These are phyloP conservation scores for Rubia balearica DNA, from an alignment of 305 asterid species.

Conservation along the genomic window DNA sequence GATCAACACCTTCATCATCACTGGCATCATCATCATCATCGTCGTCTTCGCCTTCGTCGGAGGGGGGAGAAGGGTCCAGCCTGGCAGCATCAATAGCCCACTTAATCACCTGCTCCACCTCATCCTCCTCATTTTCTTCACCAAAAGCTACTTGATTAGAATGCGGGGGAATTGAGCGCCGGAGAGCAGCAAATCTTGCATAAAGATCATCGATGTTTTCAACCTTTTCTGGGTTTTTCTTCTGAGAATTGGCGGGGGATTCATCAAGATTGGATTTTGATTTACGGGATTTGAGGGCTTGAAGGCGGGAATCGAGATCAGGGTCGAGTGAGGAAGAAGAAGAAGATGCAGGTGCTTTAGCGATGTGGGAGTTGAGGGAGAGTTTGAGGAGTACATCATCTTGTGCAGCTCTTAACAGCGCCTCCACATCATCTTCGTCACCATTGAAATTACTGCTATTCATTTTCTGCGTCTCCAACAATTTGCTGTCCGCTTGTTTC, in stretches of 20 bases:
- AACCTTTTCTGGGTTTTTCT: slow-evolving; percentile 12
- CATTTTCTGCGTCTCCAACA: neutral
- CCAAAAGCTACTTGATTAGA: neutral
- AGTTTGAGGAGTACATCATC: slow-evolving; percentile 62
- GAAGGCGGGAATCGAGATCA: slow-evolving; percentile 69
- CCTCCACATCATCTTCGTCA: slow-evolving; percentile 45
- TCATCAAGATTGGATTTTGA: slow-evolving; percentile 10
- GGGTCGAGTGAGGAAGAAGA: slow-evolving; percentile 39
- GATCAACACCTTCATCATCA: slow-evolving; percentile 10
- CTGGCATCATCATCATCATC: slow-evolving; percentile 6
- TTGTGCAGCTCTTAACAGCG: slow-evolving; percentile 57
- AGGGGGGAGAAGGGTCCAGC: slow-evolving; percentile 68
- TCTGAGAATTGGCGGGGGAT: neutral
- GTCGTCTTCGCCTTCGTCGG: slow-evolving; percentile 23
- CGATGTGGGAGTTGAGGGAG: slow-evolving; percentile 48
- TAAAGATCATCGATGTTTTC: slow-evolving; percentile 38
- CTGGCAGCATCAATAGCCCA: slow-evolving; percentile 90
- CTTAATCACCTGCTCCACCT: slow-evolving; percentile 63
- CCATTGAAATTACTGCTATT: slow-evolving; percentile 6
- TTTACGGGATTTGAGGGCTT: slow-evolving; percentile 40
- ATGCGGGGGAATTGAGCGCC: slow-evolving; percentile 30
- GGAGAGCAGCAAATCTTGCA: slow-evolving; percentile 56
- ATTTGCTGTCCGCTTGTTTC: neutral
- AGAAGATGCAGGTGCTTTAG: slow-evolving; percentile 29
- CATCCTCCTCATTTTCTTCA: slow-evolving; percentile 30